Conservation (phyloP, 2,329 filamentous ascomycete species). For the Thermoascus crustaceus region DNA sequence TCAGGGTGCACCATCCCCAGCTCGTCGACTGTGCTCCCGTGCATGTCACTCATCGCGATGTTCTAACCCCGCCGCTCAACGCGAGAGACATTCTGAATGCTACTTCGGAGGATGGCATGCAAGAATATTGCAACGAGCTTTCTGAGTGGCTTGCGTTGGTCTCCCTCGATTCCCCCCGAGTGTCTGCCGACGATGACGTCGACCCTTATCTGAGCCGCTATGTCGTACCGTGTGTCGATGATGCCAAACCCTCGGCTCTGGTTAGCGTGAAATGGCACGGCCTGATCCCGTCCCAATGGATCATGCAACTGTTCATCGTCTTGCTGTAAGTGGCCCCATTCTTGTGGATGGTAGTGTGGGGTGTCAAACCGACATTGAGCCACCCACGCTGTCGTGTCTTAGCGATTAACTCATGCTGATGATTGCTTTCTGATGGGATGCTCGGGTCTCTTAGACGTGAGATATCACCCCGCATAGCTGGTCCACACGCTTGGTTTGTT, state of each 20-base stretch:
- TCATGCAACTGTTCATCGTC: conserved; percentile 26
- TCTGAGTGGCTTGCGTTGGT: conserved; percentile 57
- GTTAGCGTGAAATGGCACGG: conserved; percentile 38
- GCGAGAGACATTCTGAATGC: conserved; percentile 17
- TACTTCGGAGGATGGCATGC: conserved; percentile 40
- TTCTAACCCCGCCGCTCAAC: conserved; percentile 27
- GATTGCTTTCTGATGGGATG: conserved; percentile 8
- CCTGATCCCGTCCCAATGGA: conserved; percentile 33
- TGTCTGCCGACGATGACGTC: conserved; percentile 28
- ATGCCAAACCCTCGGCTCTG: conserved; percentile 16
- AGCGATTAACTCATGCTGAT: not conserved
- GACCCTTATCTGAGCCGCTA: conserved; percentile 40
- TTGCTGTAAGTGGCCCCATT: conserved; percentile 26
- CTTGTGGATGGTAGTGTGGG: too few relatives aligned
- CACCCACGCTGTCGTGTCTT: too few relatives aligned
- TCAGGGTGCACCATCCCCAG: conserved; percentile 32
- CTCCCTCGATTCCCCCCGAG: conserved; percentile 34
- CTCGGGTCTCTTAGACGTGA: conserved; percentile 10
- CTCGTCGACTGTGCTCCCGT: conserved; percentile 21
- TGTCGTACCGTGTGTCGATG: conserved; percentile 25
- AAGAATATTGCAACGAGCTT: conserved; percentile 52
- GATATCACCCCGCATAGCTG: conserved; percentile 6
- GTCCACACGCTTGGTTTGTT: conserved; percentile 24
- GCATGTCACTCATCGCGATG: conserved; percentile 15
- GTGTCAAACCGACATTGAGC: too few relatives aligned